Conservation (phyloP, 306 rosid species). For the Cicer arietinum region DNA sequence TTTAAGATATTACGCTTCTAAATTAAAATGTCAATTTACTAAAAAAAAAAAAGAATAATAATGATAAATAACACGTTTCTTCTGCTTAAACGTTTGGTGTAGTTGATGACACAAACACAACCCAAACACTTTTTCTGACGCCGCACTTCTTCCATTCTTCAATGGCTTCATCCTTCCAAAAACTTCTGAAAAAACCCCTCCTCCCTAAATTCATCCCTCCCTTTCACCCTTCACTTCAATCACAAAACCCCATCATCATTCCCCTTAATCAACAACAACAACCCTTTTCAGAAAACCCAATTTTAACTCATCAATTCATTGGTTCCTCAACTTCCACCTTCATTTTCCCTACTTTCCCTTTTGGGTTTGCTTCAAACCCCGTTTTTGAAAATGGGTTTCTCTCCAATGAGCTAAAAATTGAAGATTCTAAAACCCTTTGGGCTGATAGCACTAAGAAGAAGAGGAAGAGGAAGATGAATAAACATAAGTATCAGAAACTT, state of each 20-base stretch:
- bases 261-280: constrained; percentile 12
- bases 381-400: constrained; percentile 41
- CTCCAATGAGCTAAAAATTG: constrained; percentile 42
- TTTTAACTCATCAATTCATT: constrained; percentile 1
- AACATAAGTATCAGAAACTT: constrained; percentile 77
- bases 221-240: constrained; percentile 21
- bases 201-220: constrained; percentile 47
- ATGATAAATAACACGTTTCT: too few relatives aligned
- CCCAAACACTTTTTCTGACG: not conserved
- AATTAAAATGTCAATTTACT: too few relatives aligned
- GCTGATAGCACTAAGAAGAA: constrained; percentile 92
- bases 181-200: constrained; percentile 54
- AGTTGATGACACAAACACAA: not conserved
- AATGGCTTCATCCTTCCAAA: constrained; percentile 75
- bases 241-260: constrained; percentile 32
- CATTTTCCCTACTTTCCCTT: constrained; percentile 63
- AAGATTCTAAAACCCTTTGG: constrained; percentile 63
- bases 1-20: too few relatives aligned
- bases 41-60: too few relatives aligned
- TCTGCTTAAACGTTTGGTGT: too few relatives aligned
- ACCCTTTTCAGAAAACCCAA: constrained; percentile 2
- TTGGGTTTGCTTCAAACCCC: constrained; percentile 60
- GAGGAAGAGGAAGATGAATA: constrained; percentile 84
- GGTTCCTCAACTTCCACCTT: constrained; percentile 34
- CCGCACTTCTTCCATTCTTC: constrained; percentile 34